Base-by-base conservation (phyloP, 1,284 basidiomycete species). In the Ustilago lituana region DNA sequence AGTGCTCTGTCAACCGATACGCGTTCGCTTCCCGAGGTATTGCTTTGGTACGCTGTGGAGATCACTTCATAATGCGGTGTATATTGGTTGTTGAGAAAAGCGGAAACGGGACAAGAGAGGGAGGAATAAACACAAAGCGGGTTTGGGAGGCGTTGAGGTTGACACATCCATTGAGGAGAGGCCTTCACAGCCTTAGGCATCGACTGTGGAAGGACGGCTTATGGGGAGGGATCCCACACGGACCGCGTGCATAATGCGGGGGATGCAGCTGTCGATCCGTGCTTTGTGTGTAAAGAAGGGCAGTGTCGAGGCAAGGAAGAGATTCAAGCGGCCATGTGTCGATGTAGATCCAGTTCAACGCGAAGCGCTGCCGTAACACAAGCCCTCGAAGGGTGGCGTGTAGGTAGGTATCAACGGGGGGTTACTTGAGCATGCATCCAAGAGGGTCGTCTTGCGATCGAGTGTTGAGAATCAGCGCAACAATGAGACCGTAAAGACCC, bases 381-480 rank as follows among this genome's bases (percentile, higher is more conserved):
- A 20, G 12, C 14, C 5, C 32, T 24, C 10, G 24, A 7, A 20
- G 36, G 17, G n/a, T 38, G n/a, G 36, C 20, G 36, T 38, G 36
- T 36, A 5, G 11, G 33, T 36, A n/a, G n/a, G n/a, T n/a, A n/a
- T n/a, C n/a, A n/a, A n/a, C n/a, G n/a, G n/a, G n/a, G 6, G 12
- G 31, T 51, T 66, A 73, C 61, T 73, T 69, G 61, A 73, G 70
- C 46, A 53, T 20, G 66, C 70, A 73, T 56, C 65, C 68, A 20
- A 66, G 33, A 24, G 66, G 71, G 56, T 68, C 77, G 45, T 79
- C 79, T 50, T 76, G 71, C 43, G 65, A 64, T 24, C 79, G 61
- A 5, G 86, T 86, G 85, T 93, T 92, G 88, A 94, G 90, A 84
- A 94, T 92, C 33, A 94, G 87, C 20, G 92, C 92, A 64, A 94